Base-by-base conservation (phyloP, 1,284 basidiomycete genomes). In the Apiotrichum siamense region DNA sequence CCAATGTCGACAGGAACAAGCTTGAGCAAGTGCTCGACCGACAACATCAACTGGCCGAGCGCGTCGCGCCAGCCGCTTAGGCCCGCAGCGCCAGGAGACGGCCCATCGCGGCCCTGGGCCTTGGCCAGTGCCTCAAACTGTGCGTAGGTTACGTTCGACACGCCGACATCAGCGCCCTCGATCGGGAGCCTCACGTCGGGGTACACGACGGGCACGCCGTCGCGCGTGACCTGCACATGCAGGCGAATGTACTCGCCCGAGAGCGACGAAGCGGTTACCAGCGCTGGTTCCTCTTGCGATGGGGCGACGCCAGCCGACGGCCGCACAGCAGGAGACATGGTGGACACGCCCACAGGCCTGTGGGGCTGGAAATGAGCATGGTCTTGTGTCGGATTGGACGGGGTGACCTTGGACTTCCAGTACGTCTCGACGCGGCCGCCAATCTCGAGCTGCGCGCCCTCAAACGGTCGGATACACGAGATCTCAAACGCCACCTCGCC, bases 371-470 rank as follows among this genome's bases (percentile, higher is more conserved):
- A 66, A 46, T 69, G 74, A 1, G 73, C 74, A 57, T 76, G 74
- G 52, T 76, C 74, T 57, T 76, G 74, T 0, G 62, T 60, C 10
- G 70, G 59, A 25, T 76, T 75, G 6, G 76, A 72, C 1, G 83
- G 80, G 40, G 83, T 79, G 21, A 85, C 81, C 51, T 87, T 83
- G 13, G 89, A 91, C 75, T 94, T 96, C 92, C 92, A 97, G 72
- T 97, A 97, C 0, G 92, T 97, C 75, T 96, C 91, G 20, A 96
- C 82, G 43, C 89, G 83, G 11, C 96, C 94, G 24, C 92, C 93
- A 54, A 97, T 87, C 75, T 94, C 89, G n/a, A 98, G 80, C 59
- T 90, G 91, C 39, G 93, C 90, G 10, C 88, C 90, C 58, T 86
- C 84, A 72, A 97, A 98, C 3, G 92, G 88, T 20, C 84, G 87